phyloP scores from a whole-genome alignment of 2,329 filamentous ascomycete species.

The Endothia cerciana region DNA sequence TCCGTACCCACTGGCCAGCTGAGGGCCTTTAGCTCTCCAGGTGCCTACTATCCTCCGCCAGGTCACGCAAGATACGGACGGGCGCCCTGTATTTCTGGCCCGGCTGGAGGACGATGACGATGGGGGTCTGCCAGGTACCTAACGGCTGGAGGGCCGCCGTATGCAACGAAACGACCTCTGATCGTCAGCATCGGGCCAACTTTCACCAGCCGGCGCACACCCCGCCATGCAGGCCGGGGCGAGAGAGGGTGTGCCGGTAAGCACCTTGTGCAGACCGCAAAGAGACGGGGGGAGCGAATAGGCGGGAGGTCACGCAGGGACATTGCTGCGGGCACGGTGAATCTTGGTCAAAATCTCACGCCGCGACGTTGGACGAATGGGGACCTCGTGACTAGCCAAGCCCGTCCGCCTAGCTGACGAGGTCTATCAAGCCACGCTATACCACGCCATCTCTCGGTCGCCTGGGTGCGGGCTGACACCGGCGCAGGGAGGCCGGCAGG shows the following conservation, averaged over 20 bases:
- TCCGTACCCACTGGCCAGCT: background rate
- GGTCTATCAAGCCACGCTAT: conserved; percentile 8
- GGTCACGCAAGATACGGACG: background rate
- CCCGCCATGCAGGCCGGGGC: background rate
- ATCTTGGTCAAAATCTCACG: conserved; percentile 1
- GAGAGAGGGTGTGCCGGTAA: background rate
- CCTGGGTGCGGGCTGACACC: background rate
- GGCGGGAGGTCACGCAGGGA: background rate
- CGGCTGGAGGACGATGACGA: background rate
- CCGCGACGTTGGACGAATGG: background rate
- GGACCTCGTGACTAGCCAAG: background rate
- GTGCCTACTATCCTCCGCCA: background rate
- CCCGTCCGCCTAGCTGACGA: conserved; percentile 5
- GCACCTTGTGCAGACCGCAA: conserved; percentile 3
- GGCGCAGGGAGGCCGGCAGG: background rate
- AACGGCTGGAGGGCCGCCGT: background rate
- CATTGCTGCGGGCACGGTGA: background rate
- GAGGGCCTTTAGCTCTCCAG: background rate
- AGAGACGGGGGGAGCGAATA: background rate
- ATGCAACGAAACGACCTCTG: background rate
- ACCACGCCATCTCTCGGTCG: conserved; percentile 4
- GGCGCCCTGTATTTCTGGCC: background rate
- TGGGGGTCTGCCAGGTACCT: background rate
- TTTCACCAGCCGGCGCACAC: background rate
- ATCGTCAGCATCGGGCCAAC: conserved; percentile 8